These are phyloP conservation scores for Pittosporum tobira DNA, from an alignment of 129 eudicot genomes.

Conservation along the genomic window DNA sequence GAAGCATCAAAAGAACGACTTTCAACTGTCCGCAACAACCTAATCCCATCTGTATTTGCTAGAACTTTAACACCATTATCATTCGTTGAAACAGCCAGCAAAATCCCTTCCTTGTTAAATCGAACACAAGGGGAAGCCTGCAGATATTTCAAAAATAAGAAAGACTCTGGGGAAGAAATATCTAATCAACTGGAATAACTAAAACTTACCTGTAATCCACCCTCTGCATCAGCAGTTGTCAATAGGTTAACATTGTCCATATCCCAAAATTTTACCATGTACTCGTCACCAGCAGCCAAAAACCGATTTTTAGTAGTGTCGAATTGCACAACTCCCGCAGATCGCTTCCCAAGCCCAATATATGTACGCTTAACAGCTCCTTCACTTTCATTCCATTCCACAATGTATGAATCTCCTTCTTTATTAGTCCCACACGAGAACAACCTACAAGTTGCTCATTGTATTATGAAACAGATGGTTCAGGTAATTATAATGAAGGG, in stretches of 20 bases:
- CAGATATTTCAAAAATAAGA: conserved; percentile 10
- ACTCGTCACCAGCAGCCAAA: conserved; percentile 80
- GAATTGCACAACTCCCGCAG: conserved; percentile 62
- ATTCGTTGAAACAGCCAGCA: conserved; percentile 69
- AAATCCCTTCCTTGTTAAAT: conserved; percentile 63
- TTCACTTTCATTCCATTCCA: conserved; percentile 92
- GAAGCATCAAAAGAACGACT: conserved; percentile 69
- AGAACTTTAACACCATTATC: conserved; percentile 65
- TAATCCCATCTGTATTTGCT: conserved; percentile 58
- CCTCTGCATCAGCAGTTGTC: conserved; percentile 55
- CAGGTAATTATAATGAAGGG: background rate
- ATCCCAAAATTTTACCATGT: conserved; percentile 63
- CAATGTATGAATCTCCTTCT: conserved; percentile 66
- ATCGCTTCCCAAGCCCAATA: conserved; percentile 68
- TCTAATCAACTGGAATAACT: conserved; percentile 3
- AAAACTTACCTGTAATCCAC: conserved; percentile 58
- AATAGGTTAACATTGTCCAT: conserved; percentile 59
- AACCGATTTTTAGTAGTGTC: conserved; percentile 63
- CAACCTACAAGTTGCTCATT: conserved; percentile 33
- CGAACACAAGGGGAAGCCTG: conserved; percentile 82
- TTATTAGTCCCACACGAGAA: conserved; percentile 84
- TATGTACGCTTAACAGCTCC: conserved; percentile 62
- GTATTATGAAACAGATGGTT: conserved; percentile 2
- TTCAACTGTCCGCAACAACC: conserved; percentile 52
- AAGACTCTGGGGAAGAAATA: background rate